phyloP scores from a whole-genome alignment of 1,139 yeast genomes.

The Entelexis paramagnoliae region DNA sequence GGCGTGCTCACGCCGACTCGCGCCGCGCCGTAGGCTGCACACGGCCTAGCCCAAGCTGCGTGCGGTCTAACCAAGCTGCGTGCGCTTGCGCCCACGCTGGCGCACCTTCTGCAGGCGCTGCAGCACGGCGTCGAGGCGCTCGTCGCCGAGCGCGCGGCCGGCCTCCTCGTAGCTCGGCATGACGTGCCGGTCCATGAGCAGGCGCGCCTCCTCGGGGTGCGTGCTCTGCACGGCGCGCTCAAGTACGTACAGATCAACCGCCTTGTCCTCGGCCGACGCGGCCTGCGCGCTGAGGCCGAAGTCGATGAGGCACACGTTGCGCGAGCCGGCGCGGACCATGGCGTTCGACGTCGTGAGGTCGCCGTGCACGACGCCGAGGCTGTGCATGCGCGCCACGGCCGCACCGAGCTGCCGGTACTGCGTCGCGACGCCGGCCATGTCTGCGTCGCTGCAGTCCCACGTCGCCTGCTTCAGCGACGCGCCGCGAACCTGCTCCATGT shows the following conservation, averaged over 20 bases:
- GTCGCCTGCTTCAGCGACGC: slow-evolving; percentile 31
- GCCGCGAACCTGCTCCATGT: slow-evolving; percentile 71
- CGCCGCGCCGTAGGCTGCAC: no score
- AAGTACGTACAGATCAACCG: slow-evolving; percentile 87
- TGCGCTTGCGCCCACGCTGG: slow-evolving; percentile 85
- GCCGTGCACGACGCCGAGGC: slow-evolving; percentile 78
- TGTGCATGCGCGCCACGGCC: slow-evolving; percentile 62
- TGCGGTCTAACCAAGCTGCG: slow-evolving; percentile 67
- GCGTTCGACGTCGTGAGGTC: slow-evolving; percentile 89
- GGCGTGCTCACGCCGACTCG: slow-evolving; percentile 6
- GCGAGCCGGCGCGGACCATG: slow-evolving; percentile 42
- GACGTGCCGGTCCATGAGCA: slow-evolving; percentile 57
- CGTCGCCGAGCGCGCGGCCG: slow-evolving; percentile 25
- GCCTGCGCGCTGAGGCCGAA: slow-evolving; percentile 84
- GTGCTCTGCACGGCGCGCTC: slow-evolving; percentile 89
- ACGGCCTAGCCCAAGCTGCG: no score
- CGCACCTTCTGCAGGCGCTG: slow-evolving; percentile 72
- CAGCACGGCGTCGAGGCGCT: slow-evolving; percentile 43
- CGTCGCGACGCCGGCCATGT: slow-evolving; percentile 10
- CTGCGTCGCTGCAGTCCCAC: slow-evolving; percentile 30
- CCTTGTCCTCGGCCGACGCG: slow-evolving; percentile 75
- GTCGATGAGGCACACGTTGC: slow-evolving; percentile 61
- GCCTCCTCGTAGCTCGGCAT: slow-evolving; percentile 52
- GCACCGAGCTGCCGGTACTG: slow-evolving; percentile 40
- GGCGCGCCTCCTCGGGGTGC: slow-evolving; percentile 62